A percentile compares a stretch with the other conserved stretches of the same genome.
Conservation (phyloP, 139 green algal species). For the Chlamydomonas sphaeroides region DNA sequence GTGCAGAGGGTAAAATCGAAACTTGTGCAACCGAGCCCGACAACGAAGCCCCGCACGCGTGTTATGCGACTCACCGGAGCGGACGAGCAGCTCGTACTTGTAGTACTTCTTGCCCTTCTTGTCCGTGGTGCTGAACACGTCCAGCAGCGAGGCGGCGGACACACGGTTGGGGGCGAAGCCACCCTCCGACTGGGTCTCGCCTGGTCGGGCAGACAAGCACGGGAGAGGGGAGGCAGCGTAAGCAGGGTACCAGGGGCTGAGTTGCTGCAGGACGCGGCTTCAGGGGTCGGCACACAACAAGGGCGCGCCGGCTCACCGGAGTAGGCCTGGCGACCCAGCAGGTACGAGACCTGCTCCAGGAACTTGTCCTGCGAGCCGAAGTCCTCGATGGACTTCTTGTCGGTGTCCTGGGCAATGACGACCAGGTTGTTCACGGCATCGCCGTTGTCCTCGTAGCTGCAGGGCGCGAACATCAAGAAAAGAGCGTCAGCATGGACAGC, state of each 20-base stretch:
- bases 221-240: background rate
- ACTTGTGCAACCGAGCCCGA: too few relatives aligned
- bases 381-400: constrained; percentile 86
- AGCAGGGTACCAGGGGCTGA: background rate
- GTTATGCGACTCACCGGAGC: constrained; percentile 63
- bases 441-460: constrained; percentile 96
- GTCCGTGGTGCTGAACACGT: constrained; percentile 78
- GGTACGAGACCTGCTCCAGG: constrained; percentile 80
- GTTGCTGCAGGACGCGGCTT: background rate
- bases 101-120: constrained; percentile 98
- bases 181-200: constrained; percentile 91
- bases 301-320: constrained; percentile 49
- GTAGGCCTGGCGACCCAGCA: constrained; percentile 87
- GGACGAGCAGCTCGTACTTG: constrained; percentile 87
- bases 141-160: constrained; percentile 85
- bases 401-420: constrained; percentile 77
- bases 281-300: background rate
- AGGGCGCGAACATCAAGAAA: too few relatives aligned
- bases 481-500: too few relatives aligned
- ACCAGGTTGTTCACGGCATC: constrained; percentile 90
- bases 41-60: background rate
- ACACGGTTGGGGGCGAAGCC: constrained; percentile 92
- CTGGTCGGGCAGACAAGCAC: too few relatives aligned
- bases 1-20: too few relatives aligned
- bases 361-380: constrained; percentile 90